A percentile compares a stretch with the other conserved stretches of the same genome.
Evolutionary conservation across 331 rosid genomes (phyloP).

Genomic region (Spiraea crenata): DNA sequence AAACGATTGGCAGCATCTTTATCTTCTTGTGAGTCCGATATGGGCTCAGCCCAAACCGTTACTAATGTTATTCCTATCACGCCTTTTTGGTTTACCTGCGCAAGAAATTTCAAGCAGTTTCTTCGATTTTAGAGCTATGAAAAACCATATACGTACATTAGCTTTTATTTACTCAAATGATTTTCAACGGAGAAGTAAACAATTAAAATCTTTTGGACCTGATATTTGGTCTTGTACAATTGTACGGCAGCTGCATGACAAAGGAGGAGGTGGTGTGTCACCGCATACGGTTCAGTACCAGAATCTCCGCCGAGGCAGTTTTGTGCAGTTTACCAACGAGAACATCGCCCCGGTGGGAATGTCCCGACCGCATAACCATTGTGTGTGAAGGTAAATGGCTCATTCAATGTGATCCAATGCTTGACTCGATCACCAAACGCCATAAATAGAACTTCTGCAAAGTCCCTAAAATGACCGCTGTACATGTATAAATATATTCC

Average conservation of each 20-base stretch:
- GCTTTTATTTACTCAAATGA: not conserved
- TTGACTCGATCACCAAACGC: conserved; percentile 60
- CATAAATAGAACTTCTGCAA: conserved; percentile 46
- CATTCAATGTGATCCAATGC: not conserved
- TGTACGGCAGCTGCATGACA: not conserved
- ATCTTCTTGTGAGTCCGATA: conserved; percentile 24
- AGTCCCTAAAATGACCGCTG: conserved; percentile 39
- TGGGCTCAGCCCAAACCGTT: conserved; percentile 41
- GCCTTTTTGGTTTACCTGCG: conserved; percentile 52
- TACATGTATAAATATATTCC: not conserved
- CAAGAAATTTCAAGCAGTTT: not conserved
- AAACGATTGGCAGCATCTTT: conserved; percentile 35
- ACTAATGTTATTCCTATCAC: conserved; percentile 53
- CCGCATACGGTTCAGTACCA: conserved; percentile 15
- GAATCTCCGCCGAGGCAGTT: conserved; percentile 13
- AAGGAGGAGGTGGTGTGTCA: conserved; percentile 14
- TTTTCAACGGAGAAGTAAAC: not conserved
- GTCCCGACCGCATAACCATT: conserved; percentile 18
- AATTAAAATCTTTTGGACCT: not conserved
- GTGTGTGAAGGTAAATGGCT: not conserved
- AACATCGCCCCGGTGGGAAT: conserved; percentile 35
- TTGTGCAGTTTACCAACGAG: not conserved
- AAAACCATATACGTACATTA: not conserved
- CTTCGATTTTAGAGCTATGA: not conserved
- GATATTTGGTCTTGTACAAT: conserved; percentile 13